Percentiles rank a stretch among this genome's conserved stretches.
phyloP scores from a whole-genome alignment of 305 asterid species.

The Euphrasia arctica region DNA sequence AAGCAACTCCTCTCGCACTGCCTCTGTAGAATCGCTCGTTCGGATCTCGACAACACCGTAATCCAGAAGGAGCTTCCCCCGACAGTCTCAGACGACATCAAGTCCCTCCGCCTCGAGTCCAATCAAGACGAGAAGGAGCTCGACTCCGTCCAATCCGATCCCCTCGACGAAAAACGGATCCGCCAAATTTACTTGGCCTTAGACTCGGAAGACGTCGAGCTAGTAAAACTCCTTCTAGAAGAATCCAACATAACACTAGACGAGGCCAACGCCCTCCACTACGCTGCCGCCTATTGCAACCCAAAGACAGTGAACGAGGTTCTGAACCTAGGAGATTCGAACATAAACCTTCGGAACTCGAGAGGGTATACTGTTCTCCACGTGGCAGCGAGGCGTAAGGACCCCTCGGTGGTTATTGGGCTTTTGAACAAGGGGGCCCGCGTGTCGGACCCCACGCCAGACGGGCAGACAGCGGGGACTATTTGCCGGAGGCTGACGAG shows the following conservation, averaged over 20 bases:
- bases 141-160: constrained; percentile 17
- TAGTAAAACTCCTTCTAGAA: constrained; percentile 47
- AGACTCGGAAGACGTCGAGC: constrained; percentile 27
- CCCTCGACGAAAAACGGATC: constrained; percentile 37
- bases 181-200: constrained; percentile 44
- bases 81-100: background rate
- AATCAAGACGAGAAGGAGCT: constrained; percentile 27
- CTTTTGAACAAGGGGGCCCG: background rate
- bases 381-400: constrained; percentile 64
- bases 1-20: background rate
- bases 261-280: constrained; percentile 55
- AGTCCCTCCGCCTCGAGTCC: background rate
- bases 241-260: constrained; percentile 59
- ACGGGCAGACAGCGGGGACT: constrained; percentile 26
- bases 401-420: constrained; percentile 43
- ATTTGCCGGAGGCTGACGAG: constrained; percentile 59
- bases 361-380: constrained; percentile 15
- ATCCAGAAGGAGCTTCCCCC: background rate
- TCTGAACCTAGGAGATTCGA: constrained; percentile 37
- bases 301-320: constrained; percentile 55
- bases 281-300: constrained; percentile 64
- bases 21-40: background rate
- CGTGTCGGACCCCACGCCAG: background rate
- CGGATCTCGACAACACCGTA: background rate
- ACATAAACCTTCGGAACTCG: constrained; percentile 52